Percentiles rank a stretch among this genome's conserved stretches.
Evolutionary conservation across 768 basidiomycete genomes (phyloP).

Genomic region (Sarcomyxa edulis): DNA sequence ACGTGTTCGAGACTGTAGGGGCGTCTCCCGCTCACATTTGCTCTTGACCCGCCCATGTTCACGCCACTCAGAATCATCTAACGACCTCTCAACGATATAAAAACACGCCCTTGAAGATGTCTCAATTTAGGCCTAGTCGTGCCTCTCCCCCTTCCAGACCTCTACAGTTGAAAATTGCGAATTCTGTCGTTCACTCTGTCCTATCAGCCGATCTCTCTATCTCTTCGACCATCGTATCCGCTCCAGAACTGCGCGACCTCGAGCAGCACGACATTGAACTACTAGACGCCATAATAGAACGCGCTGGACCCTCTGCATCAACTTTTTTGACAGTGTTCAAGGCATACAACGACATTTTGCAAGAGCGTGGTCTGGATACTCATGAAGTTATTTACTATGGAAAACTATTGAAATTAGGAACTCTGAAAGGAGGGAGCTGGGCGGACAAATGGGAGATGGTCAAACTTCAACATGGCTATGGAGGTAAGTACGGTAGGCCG

Average conservation of each 20-base stretch:
- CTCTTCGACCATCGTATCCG: slow-evolving; percentile 31
- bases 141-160: slow-evolving; percentile 6
- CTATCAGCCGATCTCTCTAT: slow-evolving; percentile 31
- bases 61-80: too few species aligned
- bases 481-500: slow-evolving; percentile 6
- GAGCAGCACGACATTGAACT: slow-evolving; percentile 58
- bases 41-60: too few species aligned
- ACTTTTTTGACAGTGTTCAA: slow-evolving; percentile 81
- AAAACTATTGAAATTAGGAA: slow-evolving; percentile 78
- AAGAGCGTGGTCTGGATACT: slow-evolving; percentile 69
- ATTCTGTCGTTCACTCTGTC: not conserved
- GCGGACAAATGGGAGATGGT: slow-evolving; percentile 74
- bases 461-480: slow-evolving; percentile 50
- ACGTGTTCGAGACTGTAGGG: too few species aligned
- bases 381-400: slow-evolving; percentile 80
- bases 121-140: slow-evolving; percentile 6
- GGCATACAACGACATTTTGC: slow-evolving; percentile 76
- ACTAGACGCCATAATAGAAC: slow-evolving; percentile 68
- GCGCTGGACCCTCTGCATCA: slow-evolving; percentile 62
- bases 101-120: too few species aligned
- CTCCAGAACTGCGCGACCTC: slow-evolving; percentile 48
- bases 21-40: too few species aligned
- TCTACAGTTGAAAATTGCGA: too few species aligned
- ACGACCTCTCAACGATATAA: too few species aligned
- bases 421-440: slow-evolving; percentile 77